These are phyloP conservation scores for Fusarium scirpi DNA, from an alignment of 2,329 filamentous ascomycete genomes.

Conservation along the genomic window DNA sequence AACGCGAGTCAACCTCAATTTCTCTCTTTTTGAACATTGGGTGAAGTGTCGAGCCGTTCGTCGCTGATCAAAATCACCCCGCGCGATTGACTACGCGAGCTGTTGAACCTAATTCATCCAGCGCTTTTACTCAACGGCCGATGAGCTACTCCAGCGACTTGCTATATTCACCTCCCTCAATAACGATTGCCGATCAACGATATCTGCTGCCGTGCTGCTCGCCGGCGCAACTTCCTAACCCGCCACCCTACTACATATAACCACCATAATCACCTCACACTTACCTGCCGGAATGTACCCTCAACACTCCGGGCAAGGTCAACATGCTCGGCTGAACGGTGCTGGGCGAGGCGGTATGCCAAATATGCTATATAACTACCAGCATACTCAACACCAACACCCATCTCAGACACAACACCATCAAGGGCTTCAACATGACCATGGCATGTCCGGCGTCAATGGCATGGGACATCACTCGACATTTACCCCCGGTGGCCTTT, in stretches of 20 bases:
- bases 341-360: constrained; percentile 70
- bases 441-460: constrained; percentile 66
- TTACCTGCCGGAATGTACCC: constrained; percentile 73
- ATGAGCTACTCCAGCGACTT: constrained; percentile 42
- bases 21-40: constrained; percentile 51
- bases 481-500: constrained; percentile 61
- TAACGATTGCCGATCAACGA: constrained; percentile 37
- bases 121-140: constrained; percentile 37
- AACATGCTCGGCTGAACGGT: constrained; percentile 79
- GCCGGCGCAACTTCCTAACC: constrained; percentile 46
- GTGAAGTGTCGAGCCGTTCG: constrained; percentile 45
- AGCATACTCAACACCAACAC: constrained; percentile 71
- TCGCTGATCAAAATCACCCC: constrained; percentile 30
- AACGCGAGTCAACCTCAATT: constrained; percentile 52
- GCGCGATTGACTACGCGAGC: constrained; percentile 21
- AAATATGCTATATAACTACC: constrained; percentile 76
- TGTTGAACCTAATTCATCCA: constrained; percentile 13
- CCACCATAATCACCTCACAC: constrained; percentile 30
- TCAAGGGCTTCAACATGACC: constrained; percentile 69
- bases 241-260: constrained; percentile 28
- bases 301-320: constrained; percentile 73
- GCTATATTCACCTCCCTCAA: constrained; percentile 26
- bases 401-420: constrained; percentile 75
- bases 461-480: constrained; percentile 60
- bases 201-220: constrained; percentile 46